Evolutionary conservation across 306 rosid genomes (phyloP).

Genomic region (Rubus idaeus): DNA sequence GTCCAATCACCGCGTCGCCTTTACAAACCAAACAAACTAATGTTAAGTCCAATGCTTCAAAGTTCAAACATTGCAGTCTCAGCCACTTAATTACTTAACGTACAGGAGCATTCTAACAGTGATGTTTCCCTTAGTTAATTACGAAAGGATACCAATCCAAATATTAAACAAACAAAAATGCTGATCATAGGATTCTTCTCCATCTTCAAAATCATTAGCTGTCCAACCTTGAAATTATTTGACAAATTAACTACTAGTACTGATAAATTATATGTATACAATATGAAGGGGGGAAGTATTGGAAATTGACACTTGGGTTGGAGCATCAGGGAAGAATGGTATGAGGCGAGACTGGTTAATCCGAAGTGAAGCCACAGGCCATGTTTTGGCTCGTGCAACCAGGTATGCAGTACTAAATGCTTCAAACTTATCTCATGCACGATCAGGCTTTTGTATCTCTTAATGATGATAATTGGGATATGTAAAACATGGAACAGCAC

Average conservation of each 20-base stretch:
- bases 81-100: neutral
- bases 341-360: constrained; percentile 88
- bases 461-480: neutral
- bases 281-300: constrained; percentile 82
- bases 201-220: neutral
- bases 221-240: neutral
- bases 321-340: constrained; percentile 95
- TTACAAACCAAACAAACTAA: neutral
- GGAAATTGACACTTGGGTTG: constrained; percentile 96
- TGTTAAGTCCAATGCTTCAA: neutral
- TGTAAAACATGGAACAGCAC: constrained; percentile 56
- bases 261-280: too few species aligned
- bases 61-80: neutral
- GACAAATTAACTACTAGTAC: too few species aligned
- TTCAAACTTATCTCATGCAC: neutral
- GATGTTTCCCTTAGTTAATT: neutral
- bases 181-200: constrained; percentile 9
- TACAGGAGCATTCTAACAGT: neutral
- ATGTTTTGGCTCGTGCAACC: constrained; percentile 68
- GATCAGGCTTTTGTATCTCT: neutral
- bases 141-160: neutral
- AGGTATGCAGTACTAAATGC: constrained; percentile 41
- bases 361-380: constrained; percentile 79
- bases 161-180: neutral
- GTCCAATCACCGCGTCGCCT: neutral